Evolutionary conservation across 768 basidiomycete species (phyloP).

Genomic region (Russula olivacea): DNA sequence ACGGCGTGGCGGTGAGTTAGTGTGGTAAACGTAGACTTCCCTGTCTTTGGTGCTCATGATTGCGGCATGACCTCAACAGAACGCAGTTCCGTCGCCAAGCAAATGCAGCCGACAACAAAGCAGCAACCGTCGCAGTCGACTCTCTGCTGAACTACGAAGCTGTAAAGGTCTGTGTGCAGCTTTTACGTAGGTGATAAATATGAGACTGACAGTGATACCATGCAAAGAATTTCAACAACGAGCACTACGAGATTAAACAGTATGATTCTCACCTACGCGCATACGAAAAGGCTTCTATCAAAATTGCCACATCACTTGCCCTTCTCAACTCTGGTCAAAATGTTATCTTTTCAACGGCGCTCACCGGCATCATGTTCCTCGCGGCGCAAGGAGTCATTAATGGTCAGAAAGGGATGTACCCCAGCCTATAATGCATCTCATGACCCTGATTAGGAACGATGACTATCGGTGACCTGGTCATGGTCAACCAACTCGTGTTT

Average conservation of each 20-base stretch:
- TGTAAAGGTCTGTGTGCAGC: constrained; percentile 67
- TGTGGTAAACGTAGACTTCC: not conserved
- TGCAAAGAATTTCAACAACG: constrained; percentile 92
- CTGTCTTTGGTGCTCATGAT: not conserved
- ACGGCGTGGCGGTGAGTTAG: constrained; percentile 83
- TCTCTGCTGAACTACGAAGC: constrained; percentile 98
- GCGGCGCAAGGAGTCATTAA: constrained; percentile 92
- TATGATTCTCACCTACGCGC: constrained; percentile 84
- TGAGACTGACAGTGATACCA: not conserved
- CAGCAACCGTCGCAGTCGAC: constrained; percentile 90
- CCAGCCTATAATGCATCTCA: constrained; percentile 5
- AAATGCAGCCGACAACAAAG: constrained; percentile 94
- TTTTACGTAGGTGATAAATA: not conserved
- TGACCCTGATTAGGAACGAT: constrained; percentile 63
- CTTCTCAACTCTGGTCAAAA: constrained; percentile 96
- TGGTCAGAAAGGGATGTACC: constrained; percentile 42
- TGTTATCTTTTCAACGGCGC: constrained; percentile 88
- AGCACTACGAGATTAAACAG: constrained; percentile 81
- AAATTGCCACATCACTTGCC: constrained; percentile 91
- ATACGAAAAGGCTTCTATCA: constrained; percentile 89
- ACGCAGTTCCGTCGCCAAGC: constrained; percentile 92
- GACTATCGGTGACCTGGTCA: constrained; percentile 97
- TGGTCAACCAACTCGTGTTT: constrained; percentile 99
- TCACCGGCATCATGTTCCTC: constrained; percentile 94
- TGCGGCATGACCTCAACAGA: constrained; percentile 36